Conservation (phyloP, 495 filamentous ascomycete species). For the Neurospora africana region DNA sequence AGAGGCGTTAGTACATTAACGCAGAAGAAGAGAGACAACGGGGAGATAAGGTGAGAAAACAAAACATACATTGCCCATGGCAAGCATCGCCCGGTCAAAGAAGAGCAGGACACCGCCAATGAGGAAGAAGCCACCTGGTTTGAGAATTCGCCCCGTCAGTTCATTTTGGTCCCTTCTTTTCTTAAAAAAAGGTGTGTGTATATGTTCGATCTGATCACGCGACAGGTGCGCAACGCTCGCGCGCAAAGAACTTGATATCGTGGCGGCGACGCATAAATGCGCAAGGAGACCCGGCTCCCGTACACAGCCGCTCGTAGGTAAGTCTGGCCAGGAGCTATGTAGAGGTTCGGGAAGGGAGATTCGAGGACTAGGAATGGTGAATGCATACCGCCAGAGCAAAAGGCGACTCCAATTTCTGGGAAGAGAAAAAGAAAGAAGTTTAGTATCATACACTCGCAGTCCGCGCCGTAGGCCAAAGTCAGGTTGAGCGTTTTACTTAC, state of each 20-base stretch:
- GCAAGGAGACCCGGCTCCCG: background rate
- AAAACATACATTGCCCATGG: slow-evolving; percentile 29
- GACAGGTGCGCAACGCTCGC: background rate
- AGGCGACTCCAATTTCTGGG: slow-evolving; percentile 86
- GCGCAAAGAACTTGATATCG: background rate
- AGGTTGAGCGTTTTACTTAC: slow-evolving; percentile 40
- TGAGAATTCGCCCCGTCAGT: slow-evolving; percentile 2
- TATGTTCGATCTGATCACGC: background rate
- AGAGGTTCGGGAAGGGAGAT: background rate
- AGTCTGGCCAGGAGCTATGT: background rate
- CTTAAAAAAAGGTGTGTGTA: background rate
- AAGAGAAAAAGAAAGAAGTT: background rate
- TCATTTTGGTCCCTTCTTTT: slow-evolving; percentile 4
- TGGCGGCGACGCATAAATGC: background rate
- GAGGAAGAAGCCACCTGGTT: slow-evolving; percentile 78
- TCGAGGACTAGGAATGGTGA: background rate
- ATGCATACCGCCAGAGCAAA: slow-evolving; percentile 87
- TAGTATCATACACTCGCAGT: background rate
- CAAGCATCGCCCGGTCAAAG: slow-evolving; percentile 88
- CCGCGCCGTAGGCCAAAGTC: background rate
- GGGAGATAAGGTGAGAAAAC: no score
- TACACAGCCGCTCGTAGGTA: background rate
- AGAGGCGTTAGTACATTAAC: no score
- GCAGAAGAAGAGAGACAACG: no score
- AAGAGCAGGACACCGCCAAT: slow-evolving; percentile 89